Evolutionary conservation across 306 rosid genomes (phyloP), one percentile per base, ranked within the genome.

Genomic region (Adenanthera pavonina): DNA sequence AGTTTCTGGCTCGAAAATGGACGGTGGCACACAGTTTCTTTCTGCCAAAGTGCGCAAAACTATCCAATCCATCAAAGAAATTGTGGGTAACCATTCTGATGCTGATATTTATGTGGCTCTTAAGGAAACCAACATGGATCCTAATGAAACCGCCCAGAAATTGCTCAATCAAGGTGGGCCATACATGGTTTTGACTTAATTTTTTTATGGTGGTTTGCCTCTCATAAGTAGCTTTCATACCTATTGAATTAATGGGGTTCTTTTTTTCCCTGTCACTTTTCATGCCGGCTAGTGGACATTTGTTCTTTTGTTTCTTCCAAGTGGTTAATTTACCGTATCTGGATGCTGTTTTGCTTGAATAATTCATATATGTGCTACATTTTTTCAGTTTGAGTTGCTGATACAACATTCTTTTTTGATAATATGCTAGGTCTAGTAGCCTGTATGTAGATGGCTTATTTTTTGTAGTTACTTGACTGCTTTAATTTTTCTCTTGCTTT

Each of bases 71-170:
- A 86, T 96, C 80, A 93, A 91, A 71, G 99, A 96, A 79, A 87
- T 96, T 57, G 98, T 96, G 51, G 92, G 98, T 15, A 74, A 89
- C 72, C 94, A 92, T 85, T 96, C 98, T 49, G 98, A 93, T 76
- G 89, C 89, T 69, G 99, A 96, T 90, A 96, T 96, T 66, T 96
- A 96, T 83, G 88, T 75, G 34, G 82, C 94, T 62, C 97, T 96
- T n/a, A 92, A 87, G 83, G 99, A 96, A 78, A 68, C 86, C 36
- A 80, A 93, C 88, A 96, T 96, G 99, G 99, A 96, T 86, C 99
- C 99, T 84, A 92, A 96, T 70, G 99, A 96, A 83, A 92, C 99
- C n/a, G 51, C 97, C n/a, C 97, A 93, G 92, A 93, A 91, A 87
- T 90, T 96, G 93, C 98, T 96, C 53, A 83, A 85, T 88, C 99